Evolutionary conservation across 1,139 yeast genomes (phyloP).

Genomic region (Kodamaea fungicola): DNA sequence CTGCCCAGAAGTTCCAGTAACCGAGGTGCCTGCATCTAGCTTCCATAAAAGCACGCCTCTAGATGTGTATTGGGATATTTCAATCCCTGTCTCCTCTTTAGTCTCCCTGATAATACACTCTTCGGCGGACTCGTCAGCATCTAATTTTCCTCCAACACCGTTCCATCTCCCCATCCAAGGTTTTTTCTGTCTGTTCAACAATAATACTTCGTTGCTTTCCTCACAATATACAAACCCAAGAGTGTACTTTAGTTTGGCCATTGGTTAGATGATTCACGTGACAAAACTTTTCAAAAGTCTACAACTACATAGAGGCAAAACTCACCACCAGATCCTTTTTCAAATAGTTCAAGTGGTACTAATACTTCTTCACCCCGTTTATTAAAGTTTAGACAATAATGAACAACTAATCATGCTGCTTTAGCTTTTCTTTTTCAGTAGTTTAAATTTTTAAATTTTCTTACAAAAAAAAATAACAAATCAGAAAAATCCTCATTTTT

Average conservation of each 20-base stretch:
- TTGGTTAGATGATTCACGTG: background rate
- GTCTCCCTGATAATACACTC: constrained; percentile 45
- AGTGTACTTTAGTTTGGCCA: constrained; percentile 25
- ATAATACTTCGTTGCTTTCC: constrained; percentile 30
- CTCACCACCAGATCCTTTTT: too few relatives aligned
- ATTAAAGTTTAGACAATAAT: too few relatives aligned
- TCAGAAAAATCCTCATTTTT: background rate
- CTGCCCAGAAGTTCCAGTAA: constrained; percentile 7
- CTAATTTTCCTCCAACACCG: constrained; percentile 50
- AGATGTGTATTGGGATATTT: constrained; percentile 21
- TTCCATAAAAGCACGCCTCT: constrained; percentile 43
- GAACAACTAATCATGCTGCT: too few relatives aligned
- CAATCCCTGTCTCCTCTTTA: constrained; percentile 42
- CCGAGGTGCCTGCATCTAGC: constrained; percentile 13
- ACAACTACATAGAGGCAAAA: too few relatives aligned
- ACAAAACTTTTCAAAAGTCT: too few relatives aligned
- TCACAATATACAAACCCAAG: constrained; percentile 37
- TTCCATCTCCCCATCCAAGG: constrained; percentile 57
- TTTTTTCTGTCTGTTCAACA: constrained; percentile 40
- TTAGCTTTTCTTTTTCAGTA: too few relatives aligned
- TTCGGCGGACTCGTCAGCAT: constrained; percentile 31
- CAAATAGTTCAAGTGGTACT: too few relatives aligned
- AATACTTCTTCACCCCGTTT: too few relatives aligned
- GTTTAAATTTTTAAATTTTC: background rate
- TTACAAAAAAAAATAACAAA: background rate